Conservation (phyloP, 2,329 filamentous ascomycete species). For the Oidium heveae region DNA sequence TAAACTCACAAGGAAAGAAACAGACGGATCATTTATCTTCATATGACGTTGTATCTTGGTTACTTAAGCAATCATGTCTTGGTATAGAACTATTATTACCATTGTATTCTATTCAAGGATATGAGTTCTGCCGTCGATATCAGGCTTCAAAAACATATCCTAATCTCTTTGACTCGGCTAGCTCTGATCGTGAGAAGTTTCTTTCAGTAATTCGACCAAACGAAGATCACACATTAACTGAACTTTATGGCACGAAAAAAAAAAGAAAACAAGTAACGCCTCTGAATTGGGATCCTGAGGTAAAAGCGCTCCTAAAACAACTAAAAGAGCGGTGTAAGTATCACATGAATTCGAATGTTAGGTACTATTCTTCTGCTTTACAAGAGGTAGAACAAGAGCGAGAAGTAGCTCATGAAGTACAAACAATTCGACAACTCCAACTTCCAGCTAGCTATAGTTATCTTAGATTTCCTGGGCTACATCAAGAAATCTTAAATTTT, state of each 20-base stretch:
- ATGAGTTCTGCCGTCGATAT: slow-evolving; percentile 30
- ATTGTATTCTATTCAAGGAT: slow-evolving; percentile 32
- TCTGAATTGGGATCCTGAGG: background rate
- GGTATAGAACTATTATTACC: slow-evolving; percentile 31
- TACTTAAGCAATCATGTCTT: slow-evolving; percentile 35
- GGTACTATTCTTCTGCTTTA: slow-evolving; percentile 20
- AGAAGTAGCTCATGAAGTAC: slow-evolving; percentile 21
- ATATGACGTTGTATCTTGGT: slow-evolving; percentile 30
- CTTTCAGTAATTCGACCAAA: slow-evolving; percentile 21
- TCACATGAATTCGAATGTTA: background rate
- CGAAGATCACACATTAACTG: slow-evolving; percentile 29
- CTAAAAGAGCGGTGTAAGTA: background rate
- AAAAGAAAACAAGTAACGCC: background rate
- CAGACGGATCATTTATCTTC: slow-evolving; percentile 1
- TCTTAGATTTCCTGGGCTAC: slow-evolving; percentile 20
- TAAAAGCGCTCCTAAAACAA: background rate
- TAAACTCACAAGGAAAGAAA: slow-evolving; percentile 17
- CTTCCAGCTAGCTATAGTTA: slow-evolving; percentile 15
- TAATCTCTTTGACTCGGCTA: slow-evolving; percentile 17
- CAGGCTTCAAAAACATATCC: slow-evolving; percentile 21
- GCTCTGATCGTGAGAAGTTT: slow-evolving; percentile 16
- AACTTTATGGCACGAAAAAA: slow-evolving; percentile 25
- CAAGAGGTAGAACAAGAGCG: slow-evolving; percentile 26
- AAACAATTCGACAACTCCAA: slow-evolving; percentile 21
- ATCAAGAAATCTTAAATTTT: slow-evolving; percentile 21